Evolutionary conservation across 2,329 filamentous ascomycete species (phyloP), one percentile per base, ranked within the genome.

Genomic region (Lachnum nothofagi): DNA sequence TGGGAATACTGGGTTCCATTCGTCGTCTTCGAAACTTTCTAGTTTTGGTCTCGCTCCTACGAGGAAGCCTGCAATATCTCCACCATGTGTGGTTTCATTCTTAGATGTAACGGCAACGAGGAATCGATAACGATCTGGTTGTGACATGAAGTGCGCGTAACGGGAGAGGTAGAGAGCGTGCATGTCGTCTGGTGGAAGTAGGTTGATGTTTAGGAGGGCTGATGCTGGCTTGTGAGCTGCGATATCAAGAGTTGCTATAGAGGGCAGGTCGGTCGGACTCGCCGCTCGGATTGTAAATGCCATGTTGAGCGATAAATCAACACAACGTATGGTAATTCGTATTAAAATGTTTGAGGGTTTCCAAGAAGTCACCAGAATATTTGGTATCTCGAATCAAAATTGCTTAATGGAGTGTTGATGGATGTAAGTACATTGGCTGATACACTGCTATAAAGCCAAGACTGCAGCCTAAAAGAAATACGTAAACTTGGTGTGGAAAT

Each of bases 111-210:
- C 19, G 33, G 43, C 43, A 33, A 46, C 43, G 34, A 46, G 43
- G 34, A 46, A 46, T 31, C 24, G 43, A 31, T 46, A 46, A 20
- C 8, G 24, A 31, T 46, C 34, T 31, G 43, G 22, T 40, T 46
- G 43, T 17, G 34, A 40, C n/a, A 46, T 4, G 0, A 40, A 38
- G 33, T 39, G 34, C 24, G 43, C 34, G 43, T 46, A 46, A 23
- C 43, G 43, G 24, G 34, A 46, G 34, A 40, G n/a, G 34, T 46
- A 46, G 4, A 46, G 23, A 46, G 43, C 24, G 22, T 46, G 34
- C 22, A 46, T 39, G n/a, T 46, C 34, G n/a, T 46, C 34, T 46
- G 43, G 43, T 46, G 43, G 43, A 40, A 46, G 20, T 25, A 46
- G 23, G 23, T 46, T 31, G 20, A 46, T 46, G 23, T 46, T 46